Base-by-base conservation (phyloP, 2,329 filamentous ascomycete genomes). In the Paecilomyces fulvus region DNA sequence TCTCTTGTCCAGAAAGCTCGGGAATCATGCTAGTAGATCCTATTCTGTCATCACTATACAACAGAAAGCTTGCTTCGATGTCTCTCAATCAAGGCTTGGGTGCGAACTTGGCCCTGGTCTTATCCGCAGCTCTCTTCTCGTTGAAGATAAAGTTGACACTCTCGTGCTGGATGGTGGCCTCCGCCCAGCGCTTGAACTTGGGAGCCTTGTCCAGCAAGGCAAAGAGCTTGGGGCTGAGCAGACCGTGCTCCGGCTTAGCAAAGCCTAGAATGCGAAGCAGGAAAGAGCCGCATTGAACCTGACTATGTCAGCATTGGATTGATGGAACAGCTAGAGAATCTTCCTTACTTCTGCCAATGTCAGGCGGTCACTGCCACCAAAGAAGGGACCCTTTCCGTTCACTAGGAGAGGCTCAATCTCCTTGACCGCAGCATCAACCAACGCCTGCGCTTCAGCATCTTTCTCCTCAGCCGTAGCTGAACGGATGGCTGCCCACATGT, bases 331-430 rank as follows among this genome's bases (percentile, higher is more conserved):
- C 54, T 23, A 23, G n/a, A 43, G 30, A 55, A 8, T 6, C 53
- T 28, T 21, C 67, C 73, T 59, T 72, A 89, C 88, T 81, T 94
- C 90, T 10, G 85, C 89, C 33, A 91, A 71, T 0, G 88, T 92
- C 46, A 91, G 67, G 66, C 75, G 83, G 20, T 81, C 75, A 53
- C 79, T 83, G 0, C 85, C 86, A 1, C 81, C 83, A 67, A 87
- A 88, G 69, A 84, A 89, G 0, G 85, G 85, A 0, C 70, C 70
- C 46, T 67, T 62, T 51, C 65, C 62, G 1, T 68, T 73, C 0
- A 79, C 79, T 25, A 95, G 74, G 37, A 90, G 72, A 1, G 88
- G 88, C 72, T 92, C 89, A 55, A 94, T 74, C 64, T 92, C 88
- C 73, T 87, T 89, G 54, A 78, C 76, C 1, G 89, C 72, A 1